Percentiles rank a stretch among this genome's conserved stretches.
Conservation (phyloP, 805 yeast species). For the Candida loeiensis region DNA sequence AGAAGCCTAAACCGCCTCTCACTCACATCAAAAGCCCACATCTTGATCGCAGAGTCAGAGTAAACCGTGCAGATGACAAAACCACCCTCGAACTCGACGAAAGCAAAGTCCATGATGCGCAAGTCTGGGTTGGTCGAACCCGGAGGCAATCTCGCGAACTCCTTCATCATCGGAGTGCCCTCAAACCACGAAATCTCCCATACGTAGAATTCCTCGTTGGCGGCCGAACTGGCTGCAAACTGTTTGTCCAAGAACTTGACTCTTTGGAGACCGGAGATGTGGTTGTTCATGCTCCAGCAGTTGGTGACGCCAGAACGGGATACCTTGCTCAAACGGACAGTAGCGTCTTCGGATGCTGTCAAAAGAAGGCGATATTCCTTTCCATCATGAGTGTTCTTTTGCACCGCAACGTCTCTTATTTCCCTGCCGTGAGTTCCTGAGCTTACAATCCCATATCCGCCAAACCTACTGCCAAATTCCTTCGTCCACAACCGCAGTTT, state of each 20-base stretch:
- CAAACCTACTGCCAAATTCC: constrained; percentile 18
- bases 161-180: constrained; percentile 43
- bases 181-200: constrained; percentile 57
- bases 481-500: constrained; percentile 44
- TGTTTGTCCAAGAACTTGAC: constrained; percentile 56
- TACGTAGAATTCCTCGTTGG: constrained; percentile 81
- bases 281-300: constrained; percentile 67
- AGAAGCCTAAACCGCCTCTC: constrained; percentile 41
- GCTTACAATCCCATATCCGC: constrained; percentile 27
- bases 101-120: constrained; percentile 82
- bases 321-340: constrained; percentile 53
- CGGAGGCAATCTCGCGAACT: constrained; percentile 54
- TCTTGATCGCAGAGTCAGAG: constrained; percentile 74
- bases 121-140: constrained; percentile 67
- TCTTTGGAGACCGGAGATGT: constrained; percentile 84
- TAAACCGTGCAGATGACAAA: constrained; percentile 67
- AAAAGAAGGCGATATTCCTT: constrained; percentile 45
- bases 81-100: constrained; percentile 40
- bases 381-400: constrained; percentile 3
- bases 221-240: constrained; percentile 54
- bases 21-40: constrained; percentile 56
- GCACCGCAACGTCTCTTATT: constrained; percentile 66
- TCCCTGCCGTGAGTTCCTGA: constrained; percentile 91
- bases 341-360: constrained; percentile 89
- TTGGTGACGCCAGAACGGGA: constrained; percentile 42